phyloP scores from a whole-genome alignment of 2,329 filamentous ascomycete genomes.

The Colletotrichum gloeosporioides region DNA sequence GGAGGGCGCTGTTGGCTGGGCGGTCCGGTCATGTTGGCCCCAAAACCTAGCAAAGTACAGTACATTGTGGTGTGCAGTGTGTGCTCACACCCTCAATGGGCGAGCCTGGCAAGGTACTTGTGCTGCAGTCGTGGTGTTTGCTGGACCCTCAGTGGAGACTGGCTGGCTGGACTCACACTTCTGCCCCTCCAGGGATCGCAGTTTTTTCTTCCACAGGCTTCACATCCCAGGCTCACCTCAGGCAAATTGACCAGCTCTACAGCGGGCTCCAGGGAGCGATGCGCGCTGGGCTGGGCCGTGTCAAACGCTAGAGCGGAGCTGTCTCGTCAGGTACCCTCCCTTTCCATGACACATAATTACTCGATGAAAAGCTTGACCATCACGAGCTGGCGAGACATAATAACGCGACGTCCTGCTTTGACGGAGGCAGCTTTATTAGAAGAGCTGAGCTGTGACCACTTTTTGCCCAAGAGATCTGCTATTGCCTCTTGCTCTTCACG shows the following conservation, averaged over 20 bases:
- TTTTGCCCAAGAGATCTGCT: not conserved
- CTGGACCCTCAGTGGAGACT: not conserved
- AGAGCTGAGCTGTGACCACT: not conserved
- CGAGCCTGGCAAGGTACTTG: not conserved
- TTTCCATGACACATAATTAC: slow-evolving; percentile 41
- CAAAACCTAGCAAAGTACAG: not conserved
- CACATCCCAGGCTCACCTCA: not conserved
- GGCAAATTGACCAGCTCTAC: not conserved
- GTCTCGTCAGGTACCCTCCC: slow-evolving; percentile 17
- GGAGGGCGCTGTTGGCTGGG: not conserved
- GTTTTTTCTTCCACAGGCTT: not conserved
- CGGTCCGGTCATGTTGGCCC: not conserved
- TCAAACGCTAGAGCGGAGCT: slow-evolving; percentile 20
- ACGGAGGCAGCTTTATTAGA: not conserved
- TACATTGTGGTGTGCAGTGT: not conserved
- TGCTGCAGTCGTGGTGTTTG: not conserved
- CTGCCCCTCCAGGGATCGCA: not conserved
- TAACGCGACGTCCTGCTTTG: slow-evolving; percentile 15
- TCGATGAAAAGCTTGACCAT: slow-evolving; percentile 35
- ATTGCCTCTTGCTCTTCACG: not conserved
- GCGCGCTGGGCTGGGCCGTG: not conserved
- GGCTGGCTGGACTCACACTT: not conserved
- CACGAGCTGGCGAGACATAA: slow-evolving; percentile 27
- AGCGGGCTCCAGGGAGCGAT: not conserved
- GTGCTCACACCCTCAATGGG: not conserved